Conservation (phyloP, 768 basidiomycete species). For the Phylloporus scabripes region DNA sequence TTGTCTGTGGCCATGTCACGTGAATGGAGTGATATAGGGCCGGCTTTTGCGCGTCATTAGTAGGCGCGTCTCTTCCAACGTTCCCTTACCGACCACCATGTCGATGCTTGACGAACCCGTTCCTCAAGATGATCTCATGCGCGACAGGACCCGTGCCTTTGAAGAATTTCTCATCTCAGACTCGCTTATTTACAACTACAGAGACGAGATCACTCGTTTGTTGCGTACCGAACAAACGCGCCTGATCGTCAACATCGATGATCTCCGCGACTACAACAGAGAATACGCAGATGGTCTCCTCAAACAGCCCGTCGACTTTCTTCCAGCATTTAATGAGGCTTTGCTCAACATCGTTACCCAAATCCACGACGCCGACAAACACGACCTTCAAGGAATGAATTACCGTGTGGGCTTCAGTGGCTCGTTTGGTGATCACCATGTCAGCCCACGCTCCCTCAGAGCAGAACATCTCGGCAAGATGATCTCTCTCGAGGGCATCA, state of each 20-base stretch:
- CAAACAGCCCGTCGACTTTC: constrained; percentile 79
- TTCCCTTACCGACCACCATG: constrained; percentile 18
- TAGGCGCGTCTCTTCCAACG: neutral
- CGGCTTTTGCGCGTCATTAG: constrained; percentile 26
- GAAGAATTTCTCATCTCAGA: constrained; percentile 78
- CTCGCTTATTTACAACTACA: constrained; percentile 69
- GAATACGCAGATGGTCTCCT: constrained; percentile 84
- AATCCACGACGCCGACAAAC: constrained; percentile 72
- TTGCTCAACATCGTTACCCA: constrained; percentile 67
- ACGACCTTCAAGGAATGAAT: constrained; percentile 71
- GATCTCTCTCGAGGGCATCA: constrained; percentile 97
- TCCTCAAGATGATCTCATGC: constrained; percentile 64
- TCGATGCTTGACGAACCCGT: constrained; percentile 49
- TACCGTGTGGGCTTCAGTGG: constrained; percentile 91
- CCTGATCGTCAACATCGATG: constrained; percentile 93
- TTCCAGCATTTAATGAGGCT: constrained; percentile 88
- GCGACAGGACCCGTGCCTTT: constrained; percentile 72
- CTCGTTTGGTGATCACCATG: constrained; percentile 97
- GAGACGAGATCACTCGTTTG: constrained; percentile 78
- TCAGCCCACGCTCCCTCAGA: constrained; percentile 87
- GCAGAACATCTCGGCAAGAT: constrained; percentile 89
- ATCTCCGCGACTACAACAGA: constrained; percentile 88
- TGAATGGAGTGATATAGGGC: too few species aligned
- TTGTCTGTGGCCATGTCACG: too few species aligned
- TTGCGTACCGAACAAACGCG: constrained; percentile 78